These are phyloP conservation scores for Ensete glaucum DNA, from an alignment of 176 grass and related monocot genomes.

Conservation along the genomic window DNA sequence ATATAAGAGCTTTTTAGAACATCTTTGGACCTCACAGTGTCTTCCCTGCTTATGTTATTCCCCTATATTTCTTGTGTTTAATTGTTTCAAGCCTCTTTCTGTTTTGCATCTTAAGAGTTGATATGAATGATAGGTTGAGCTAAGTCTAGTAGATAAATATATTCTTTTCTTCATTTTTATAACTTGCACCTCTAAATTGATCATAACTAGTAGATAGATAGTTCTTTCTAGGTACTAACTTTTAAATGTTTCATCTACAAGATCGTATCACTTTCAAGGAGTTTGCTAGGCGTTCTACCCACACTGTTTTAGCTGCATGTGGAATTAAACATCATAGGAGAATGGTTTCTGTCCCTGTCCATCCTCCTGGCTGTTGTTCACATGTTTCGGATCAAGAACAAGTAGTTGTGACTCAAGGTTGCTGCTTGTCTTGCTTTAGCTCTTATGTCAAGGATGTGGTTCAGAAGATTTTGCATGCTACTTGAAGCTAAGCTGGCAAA, in stretches of 20 bases:
- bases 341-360: slow-evolving; percentile 27
- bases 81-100: too few species aligned
- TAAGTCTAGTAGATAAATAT: not conserved
- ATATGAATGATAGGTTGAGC: not conserved
- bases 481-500: not conserved
- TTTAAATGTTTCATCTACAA: slow-evolving; percentile 32
- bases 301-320: slow-evolving; percentile 29
- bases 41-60: too few species aligned
- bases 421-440: slow-evolving; percentile 37
- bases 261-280: slow-evolving; percentile 19
- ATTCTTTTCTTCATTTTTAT: not conserved
- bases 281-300: slow-evolving; percentile 30
- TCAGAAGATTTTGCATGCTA: slow-evolving; percentile 19
- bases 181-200: too few species aligned
- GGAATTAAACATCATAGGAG: slow-evolving; percentile 41
- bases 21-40: too few species aligned
- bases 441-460: slow-evolving; percentile 38
- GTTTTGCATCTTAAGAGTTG: too few species aligned
- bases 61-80: too few species aligned
- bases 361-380: slow-evolving; percentile 22
- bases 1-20: too few species aligned
- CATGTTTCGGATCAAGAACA: slow-evolving; percentile 17
- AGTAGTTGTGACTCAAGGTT: slow-evolving; percentile 30
- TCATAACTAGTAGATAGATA: too few species aligned
- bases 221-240: slow-evolving; percentile 22